phyloP scores from a whole-genome alignment of 2,329 filamentous ascomycete genomes.

The Xylaria sp. region DNA sequence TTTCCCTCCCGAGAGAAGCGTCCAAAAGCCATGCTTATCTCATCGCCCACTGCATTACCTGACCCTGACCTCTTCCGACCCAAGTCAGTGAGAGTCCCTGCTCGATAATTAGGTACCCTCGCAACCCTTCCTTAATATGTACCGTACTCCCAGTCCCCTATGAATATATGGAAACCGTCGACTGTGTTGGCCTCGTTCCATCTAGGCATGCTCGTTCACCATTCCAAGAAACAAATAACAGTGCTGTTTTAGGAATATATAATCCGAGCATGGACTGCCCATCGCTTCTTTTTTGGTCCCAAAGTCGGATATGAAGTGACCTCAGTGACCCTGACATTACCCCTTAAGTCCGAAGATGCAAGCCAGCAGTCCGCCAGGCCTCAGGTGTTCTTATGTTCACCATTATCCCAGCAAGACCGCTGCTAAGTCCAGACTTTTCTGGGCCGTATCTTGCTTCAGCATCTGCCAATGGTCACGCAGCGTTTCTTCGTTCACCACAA shows the following conservation, averaged over 20 bases:
- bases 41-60: background rate
- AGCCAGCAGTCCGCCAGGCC: conserved; percentile 16
- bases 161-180: background rate
- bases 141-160: background rate
- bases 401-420: conserved; percentile 8
- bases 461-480: conserved; percentile 63
- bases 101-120: background rate
- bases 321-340: background rate
- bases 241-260: background rate
- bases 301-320: background rate
- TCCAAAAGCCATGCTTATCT: background rate
- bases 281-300: background rate
- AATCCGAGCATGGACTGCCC: background rate
- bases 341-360: background rate
- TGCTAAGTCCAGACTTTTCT: background rate
- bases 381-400: conserved; percentile 25
- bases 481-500: conserved; percentile 57
- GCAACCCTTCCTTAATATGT: background rate
- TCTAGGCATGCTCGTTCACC: background rate
- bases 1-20: background rate
- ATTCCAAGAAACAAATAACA: background rate
- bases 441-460: conserved; percentile 37
- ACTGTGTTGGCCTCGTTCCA: background rate
- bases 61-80: background rate
- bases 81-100: background rate